These are phyloP conservation scores for Acacia pycnantha DNA, from an alignment of 331 rosid species.

Conservation along the genomic window DNA sequence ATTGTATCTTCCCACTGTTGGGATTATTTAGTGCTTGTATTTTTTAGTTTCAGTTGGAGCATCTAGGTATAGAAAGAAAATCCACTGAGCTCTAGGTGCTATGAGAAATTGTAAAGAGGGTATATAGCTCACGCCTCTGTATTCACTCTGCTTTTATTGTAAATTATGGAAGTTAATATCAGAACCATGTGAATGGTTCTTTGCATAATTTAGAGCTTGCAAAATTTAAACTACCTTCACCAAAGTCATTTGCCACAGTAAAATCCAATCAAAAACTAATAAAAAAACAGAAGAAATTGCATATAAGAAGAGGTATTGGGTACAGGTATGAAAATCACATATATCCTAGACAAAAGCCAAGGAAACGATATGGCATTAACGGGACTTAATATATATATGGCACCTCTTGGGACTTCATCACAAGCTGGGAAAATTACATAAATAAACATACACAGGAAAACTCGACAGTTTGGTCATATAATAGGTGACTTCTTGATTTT, in stretches of 20 bases:
- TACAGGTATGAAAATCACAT: too few relatives aligned
- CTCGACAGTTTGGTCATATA: not conserved
- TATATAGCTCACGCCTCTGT: not conserved
- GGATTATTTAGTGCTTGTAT: constrained; percentile 1
- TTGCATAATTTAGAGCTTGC: not conserved
- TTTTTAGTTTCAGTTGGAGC: not conserved
- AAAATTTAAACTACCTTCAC: not conserved
- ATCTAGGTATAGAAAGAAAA: not conserved
- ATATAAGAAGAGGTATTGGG: too few relatives aligned
- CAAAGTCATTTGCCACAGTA: not conserved
- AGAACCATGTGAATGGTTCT: not conserved
- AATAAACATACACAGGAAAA: not conserved
- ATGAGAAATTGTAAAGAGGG: not conserved
- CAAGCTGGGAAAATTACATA: not conserved
- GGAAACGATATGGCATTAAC: too few relatives aligned
- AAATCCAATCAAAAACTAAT: not conserved
- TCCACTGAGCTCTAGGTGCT: not conserved
- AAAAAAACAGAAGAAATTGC: too few relatives aligned
- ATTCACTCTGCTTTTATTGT: not conserved
- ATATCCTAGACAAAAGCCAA: too few relatives aligned
- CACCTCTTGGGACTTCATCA: not conserved
- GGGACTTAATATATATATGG: not conserved
- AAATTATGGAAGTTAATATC: not conserved
- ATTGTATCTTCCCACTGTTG: not conserved
- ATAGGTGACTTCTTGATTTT: too few relatives aligned